Conservation (phyloP, 1,284 basidiomycete species). For the Limonomyces culmigenus region DNA sequence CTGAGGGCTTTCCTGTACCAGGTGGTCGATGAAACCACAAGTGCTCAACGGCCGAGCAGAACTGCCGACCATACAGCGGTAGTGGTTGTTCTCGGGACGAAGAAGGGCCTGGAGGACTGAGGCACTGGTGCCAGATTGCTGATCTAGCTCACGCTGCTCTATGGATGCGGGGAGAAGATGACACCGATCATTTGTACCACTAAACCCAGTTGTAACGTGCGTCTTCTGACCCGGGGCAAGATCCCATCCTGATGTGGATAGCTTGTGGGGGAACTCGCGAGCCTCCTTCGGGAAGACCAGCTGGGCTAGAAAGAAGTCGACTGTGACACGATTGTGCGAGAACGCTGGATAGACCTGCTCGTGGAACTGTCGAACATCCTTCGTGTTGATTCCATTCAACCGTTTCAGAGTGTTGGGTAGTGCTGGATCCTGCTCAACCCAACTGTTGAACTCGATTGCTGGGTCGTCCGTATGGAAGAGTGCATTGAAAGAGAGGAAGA, state of each 20-base stretch:
- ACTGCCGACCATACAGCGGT: conserved; percentile 11
- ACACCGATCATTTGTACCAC: conserved; percentile 36
- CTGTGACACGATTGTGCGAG: conserved; percentile 17
- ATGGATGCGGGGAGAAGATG: conserved; percentile 31
- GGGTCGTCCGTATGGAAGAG: conserved; percentile 28
- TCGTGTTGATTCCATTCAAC: conserved; percentile 22
- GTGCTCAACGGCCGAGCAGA: conserved; percentile 13
- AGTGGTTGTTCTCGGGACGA: conserved; percentile 23
- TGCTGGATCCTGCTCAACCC: conserved; percentile 14
- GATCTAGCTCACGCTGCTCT: conserved; percentile 21
- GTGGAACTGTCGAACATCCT: conserved; percentile 20
- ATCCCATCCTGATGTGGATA: conserved; percentile 36
- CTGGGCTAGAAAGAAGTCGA: conserved; percentile 32
- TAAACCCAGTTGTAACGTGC: conserved; percentile 31
- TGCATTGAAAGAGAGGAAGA: conserved; percentile 24
- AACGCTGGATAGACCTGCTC: conserved; percentile 18
- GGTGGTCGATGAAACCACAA: conserved; percentile 15
- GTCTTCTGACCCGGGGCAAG: conserved; percentile 21
- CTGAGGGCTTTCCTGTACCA: conserved; percentile 17
- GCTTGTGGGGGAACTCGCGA: conserved; percentile 27
- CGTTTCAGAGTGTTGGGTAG: conserved; percentile 16
- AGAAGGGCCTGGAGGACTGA: conserved; percentile 27
- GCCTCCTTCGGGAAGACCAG: conserved; percentile 31
- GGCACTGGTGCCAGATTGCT: conserved; percentile 30
- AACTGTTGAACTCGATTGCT: conserved; percentile 21